Evolutionary conservation across 1,284 basidiomycete species (phyloP).

Genomic region (Filobasidium uniguttulatum): DNA sequence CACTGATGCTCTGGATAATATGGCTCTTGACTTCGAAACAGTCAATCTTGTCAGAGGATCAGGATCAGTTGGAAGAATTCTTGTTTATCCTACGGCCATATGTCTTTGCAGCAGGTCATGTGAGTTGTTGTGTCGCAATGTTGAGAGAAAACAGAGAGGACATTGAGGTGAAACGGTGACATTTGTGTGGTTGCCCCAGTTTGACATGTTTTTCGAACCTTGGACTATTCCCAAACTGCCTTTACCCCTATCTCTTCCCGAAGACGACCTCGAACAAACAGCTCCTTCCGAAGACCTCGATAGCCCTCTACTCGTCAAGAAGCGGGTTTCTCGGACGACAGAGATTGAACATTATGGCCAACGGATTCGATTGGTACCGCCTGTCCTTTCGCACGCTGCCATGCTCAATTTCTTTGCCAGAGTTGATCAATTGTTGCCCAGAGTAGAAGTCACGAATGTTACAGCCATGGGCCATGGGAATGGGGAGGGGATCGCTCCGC

Average conservation of each 20-base stretch:
- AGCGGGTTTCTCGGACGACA: too few species aligned
- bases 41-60: conserved; percentile 17
- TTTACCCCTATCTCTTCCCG: conserved; percentile 19
- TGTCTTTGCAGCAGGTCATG: conserved; percentile 41
- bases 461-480: not conserved
- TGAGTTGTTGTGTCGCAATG: too few species aligned
- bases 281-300: conserved; percentile 23
- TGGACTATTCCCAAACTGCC: conserved; percentile 40
- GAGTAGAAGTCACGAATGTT: not conserved
- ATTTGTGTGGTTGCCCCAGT: too few species aligned
- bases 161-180: too few species aligned
- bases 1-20: conserved; percentile 39
- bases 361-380: conserved; percentile 23
- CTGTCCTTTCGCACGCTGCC: conserved; percentile 34
- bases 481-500: not conserved
- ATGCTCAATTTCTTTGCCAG: conserved; percentile 33
- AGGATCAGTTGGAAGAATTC: conserved; percentile 24
- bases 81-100: conserved; percentile 42
- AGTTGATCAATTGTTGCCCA: conserved; percentile 6
- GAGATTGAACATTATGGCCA: conserved; percentile 36
- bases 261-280: conserved; percentile 16
- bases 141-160: too few species aligned
- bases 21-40: conserved; percentile 35
- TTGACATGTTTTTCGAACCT: conserved; percentile 41
- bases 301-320: too few species aligned